Evolutionary conservation across 2,329 filamentous ascomycete species (phyloP).

Genomic region (Dothiorella sarmentorum): DNA sequence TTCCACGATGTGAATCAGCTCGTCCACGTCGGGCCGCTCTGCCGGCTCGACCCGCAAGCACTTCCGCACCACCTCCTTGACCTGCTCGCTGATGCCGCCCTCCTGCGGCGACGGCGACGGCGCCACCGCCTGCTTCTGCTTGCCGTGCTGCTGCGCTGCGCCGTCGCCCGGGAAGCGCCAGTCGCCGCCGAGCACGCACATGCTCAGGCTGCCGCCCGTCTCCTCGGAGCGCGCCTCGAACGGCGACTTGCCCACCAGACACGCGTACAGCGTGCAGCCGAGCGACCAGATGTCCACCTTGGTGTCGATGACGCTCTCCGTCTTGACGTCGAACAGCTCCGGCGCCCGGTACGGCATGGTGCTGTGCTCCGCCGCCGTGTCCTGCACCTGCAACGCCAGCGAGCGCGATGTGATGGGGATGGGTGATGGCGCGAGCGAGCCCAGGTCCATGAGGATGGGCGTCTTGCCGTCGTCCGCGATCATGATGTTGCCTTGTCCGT

Average conservation of each 20-base stretch:
- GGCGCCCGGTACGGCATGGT: slow-evolving; percentile 99
- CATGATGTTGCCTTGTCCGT: slow-evolving; percentile 79
- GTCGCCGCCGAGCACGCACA: slow-evolving; percentile 89
- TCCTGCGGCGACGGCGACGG: slow-evolving; percentile 37
- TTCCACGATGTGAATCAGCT: slow-evolving; percentile 77
- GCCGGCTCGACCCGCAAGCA: slow-evolving; percentile 84
- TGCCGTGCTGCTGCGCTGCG: slow-evolving; percentile 45
- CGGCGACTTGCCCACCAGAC: slow-evolving; percentile 91
- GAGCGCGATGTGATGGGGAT: slow-evolving; percentile 87
- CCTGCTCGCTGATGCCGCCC: slow-evolving; percentile 68
- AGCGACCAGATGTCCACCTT: slow-evolving; percentile 98
- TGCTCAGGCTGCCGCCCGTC: slow-evolving; percentile 86
- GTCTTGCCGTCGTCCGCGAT: slow-evolving; percentile 85
- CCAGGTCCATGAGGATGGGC: slow-evolving; percentile 96
- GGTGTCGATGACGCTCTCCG: slow-evolving; percentile 84
- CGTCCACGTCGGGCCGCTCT: slow-evolving; percentile 82
- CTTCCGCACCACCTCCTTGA: slow-evolving; percentile 81
- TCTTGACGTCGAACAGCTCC: slow-evolving; percentile 97
- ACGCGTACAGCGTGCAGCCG: slow-evolving; percentile 96
- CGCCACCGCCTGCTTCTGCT: slow-evolving; percentile 43
- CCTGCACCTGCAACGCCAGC: slow-evolving; percentile 86
- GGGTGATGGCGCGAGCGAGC: slow-evolving; percentile 82
- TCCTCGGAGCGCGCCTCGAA: slow-evolving; percentile 96
- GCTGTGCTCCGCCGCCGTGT: slow-evolving; percentile 90
- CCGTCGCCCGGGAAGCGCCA: slow-evolving; percentile 95